Conservation (phyloP, 495 filamentous ascomycete genomes). For the Penicillium flavigenum region DNA sequence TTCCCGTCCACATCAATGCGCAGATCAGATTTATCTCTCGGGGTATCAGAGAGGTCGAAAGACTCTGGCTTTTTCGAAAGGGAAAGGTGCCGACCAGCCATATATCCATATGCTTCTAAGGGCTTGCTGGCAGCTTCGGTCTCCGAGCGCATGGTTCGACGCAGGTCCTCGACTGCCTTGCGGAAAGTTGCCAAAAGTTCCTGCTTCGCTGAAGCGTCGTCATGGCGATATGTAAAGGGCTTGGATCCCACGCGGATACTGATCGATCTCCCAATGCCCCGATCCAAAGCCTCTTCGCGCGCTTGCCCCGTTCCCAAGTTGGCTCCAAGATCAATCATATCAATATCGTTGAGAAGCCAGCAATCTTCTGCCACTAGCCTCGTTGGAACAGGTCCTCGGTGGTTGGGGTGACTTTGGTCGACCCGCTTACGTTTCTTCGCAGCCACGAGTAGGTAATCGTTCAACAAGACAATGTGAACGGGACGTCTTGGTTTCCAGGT, state of each 20-base stretch:
- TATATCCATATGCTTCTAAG: constrained; percentile 78
- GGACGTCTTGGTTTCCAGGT: constrained; percentile 87
- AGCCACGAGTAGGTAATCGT: constrained; percentile 91
- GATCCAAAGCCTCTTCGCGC: constrained; percentile 57
- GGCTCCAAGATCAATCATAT: constrained; percentile 80
- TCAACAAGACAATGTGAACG: constrained; percentile 87
- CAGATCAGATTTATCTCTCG: constrained; percentile 70
- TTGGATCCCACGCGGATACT: constrained; percentile 87
- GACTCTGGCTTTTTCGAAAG: constrained; percentile 41
- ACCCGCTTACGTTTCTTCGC: constrained; percentile 85
- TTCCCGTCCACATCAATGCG: constrained; percentile 95
- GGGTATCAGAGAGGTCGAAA: constrained; percentile 64
- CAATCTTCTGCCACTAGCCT: constrained; percentile 91
- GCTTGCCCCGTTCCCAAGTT: constrained; percentile 57
- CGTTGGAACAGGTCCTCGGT: constrained; percentile 60
- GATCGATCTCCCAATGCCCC: constrained; percentile 78
- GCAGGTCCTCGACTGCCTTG: constrained; percentile 86
- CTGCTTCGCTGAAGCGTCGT: constrained; percentile 73
- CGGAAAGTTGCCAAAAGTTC: constrained; percentile 82
- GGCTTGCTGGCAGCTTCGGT: constrained; percentile 76
- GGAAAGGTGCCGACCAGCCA: constrained; percentile 41
- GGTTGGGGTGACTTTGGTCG: constrained; percentile 59
- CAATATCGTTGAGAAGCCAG: constrained; percentile 91
- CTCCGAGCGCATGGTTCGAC: constrained; percentile 76
- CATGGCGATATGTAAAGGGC: constrained; percentile 87